phyloP scores from a whole-genome alignment of 2,329 filamentous ascomycete genomes.

The Lachnellula cervina region DNA sequence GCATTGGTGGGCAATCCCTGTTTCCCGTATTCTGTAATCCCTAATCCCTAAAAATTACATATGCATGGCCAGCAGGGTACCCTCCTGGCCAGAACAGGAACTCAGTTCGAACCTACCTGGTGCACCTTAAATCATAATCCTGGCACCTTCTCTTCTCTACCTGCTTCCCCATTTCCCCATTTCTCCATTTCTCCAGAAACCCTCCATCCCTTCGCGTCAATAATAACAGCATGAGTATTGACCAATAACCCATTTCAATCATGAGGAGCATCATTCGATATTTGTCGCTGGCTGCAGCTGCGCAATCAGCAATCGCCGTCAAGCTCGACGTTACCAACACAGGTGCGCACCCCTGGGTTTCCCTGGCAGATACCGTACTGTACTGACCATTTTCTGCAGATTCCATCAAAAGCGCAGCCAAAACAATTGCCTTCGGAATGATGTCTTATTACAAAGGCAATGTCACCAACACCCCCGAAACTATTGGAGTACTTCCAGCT shows the following conservation, averaged over 20 bases:
- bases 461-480: constrained; percentile 46
- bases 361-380: neutral
- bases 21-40: too few species aligned
- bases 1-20: neutral
- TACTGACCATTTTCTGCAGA: constrained; percentile 34
- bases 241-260: neutral
- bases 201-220: neutral
- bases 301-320: neutral
- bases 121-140: neutral
- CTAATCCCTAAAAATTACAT: too few species aligned
- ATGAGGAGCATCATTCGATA: neutral
- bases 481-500: constrained; percentile 56
- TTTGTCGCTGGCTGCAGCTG: constrained; percentile 6
- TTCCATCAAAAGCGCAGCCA: constrained; percentile 58
- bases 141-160: neutral
- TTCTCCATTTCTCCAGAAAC: neutral
- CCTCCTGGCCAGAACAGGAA: neutral
- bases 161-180: neutral
- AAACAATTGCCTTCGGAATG: constrained; percentile 54
- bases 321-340: constrained; percentile 15
- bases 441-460: constrained; percentile 64
- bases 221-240: neutral
- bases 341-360: constrained; percentile 5
- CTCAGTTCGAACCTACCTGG: neutral
- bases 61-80: neutral